These are phyloP conservation scores for Pseudocercospora musae DNA, from an alignment of 2,329 filamentous ascomycete species.

Conservation along the genomic window DNA sequence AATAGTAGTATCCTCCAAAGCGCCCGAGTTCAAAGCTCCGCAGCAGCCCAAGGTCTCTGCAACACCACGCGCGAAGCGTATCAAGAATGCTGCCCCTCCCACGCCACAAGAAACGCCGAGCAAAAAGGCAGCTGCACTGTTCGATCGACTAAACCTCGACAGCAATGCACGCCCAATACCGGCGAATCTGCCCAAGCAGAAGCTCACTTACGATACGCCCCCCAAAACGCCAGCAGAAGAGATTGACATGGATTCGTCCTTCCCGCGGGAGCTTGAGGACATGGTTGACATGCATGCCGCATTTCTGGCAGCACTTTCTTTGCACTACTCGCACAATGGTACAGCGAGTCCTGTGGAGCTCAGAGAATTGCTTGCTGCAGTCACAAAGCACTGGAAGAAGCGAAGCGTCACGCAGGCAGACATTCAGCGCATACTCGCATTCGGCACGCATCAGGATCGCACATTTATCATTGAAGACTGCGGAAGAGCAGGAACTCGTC, in stretches of 20 bases:
- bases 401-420: conserved; percentile 47
- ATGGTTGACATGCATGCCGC: conserved; percentile 47
- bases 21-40: not conserved
- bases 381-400: conserved; percentile 46
- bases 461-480: conserved; percentile 30
- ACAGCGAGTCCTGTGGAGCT: conserved; percentile 45
- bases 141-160: conserved; percentile 35
- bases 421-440: conserved; percentile 45
- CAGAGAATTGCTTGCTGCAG: conserved; percentile 38
- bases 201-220: conserved; percentile 32
- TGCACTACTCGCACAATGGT: conserved; percentile 51
- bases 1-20: conserved; percentile 12
- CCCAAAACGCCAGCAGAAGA: conserved; percentile 30
- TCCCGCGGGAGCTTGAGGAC: conserved; percentile 44
- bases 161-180: conserved; percentile 21
- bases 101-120: conserved; percentile 37
- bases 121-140: conserved; percentile 33
- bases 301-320: conserved; percentile 49
- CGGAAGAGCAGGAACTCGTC: conserved; percentile 31
- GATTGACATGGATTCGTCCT: conserved; percentile 18
- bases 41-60: conserved; percentile 13
- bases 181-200: conserved; percentile 18
- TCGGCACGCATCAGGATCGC: conserved; percentile 31
- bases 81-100: conserved; percentile 31
- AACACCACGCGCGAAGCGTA: conserved; percentile 34